These are phyloP conservation scores for Penicillium sp. DNA, from an alignment of 2,329 filamentous ascomycete species.

Conservation along the genomic window DNA sequence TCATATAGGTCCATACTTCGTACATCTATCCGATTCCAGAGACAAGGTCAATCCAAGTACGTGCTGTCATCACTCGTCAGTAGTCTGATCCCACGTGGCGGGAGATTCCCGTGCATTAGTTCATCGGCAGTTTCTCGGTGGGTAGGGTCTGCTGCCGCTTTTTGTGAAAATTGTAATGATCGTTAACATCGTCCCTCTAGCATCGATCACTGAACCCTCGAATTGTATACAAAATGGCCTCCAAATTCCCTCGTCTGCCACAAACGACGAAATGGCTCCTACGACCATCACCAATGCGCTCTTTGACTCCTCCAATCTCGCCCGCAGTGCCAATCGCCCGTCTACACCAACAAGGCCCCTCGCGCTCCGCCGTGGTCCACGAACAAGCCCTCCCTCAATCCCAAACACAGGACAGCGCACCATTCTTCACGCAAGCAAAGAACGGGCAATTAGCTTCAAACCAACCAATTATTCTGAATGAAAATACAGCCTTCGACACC, in stretches of 20 bases:
- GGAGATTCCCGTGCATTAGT: constrained; percentile 16
- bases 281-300: constrained; percentile 9
- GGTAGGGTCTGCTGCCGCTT: neutral
- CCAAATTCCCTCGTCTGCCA: constrained; percentile 15
- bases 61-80: neutral
- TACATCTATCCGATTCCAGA: neutral
- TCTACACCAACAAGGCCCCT: constrained; percentile 27
- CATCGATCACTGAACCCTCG: neutral
- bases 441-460: neutral
- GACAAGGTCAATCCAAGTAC: neutral
- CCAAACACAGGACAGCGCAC: constrained; percentile 13
- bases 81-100: constrained; percentile 8
- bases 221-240: neutral
- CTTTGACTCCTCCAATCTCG: constrained; percentile 1
- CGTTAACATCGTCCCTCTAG: neutral
- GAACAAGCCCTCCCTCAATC: constrained; percentile 24
- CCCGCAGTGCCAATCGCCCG: constrained; percentile 8
- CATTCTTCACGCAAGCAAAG: constrained; percentile 11
- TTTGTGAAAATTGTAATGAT: neutral
- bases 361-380: constrained; percentile 27
- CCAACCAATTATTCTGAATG: neutral
- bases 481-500: constrained; percentile 23
- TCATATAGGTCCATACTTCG: neutral
- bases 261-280: constrained; percentile 14
- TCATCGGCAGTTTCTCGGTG: constrained; percentile 2